Evolutionary conservation across 352 stramenopile species (phyloP), one percentile per base, ranked within the genome.

Genomic region (Phytophthora brassicae): DNA sequence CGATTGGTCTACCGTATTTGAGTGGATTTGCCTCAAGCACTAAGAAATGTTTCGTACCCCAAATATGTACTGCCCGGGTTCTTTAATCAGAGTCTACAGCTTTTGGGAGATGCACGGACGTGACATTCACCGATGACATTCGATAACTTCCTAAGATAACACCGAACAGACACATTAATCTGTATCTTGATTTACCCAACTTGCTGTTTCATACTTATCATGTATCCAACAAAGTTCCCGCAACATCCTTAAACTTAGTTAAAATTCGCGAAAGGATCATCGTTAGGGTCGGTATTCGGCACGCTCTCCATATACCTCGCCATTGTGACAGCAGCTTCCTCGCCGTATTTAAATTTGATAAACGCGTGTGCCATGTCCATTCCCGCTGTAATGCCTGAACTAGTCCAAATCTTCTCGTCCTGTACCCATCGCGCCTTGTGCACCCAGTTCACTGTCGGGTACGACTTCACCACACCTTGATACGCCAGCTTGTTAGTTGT

Each of bases 401-500:
- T 83, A 17, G 79, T 89, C 77, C 76, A 89, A 11, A 77, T 49
- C 12, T 74, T 77, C 46, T 68, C 79, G 38, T 89, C 77, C 17
- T 75, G 70, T 49, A 85, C 68, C 81, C 81, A 90, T 13, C 79
- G 74, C 26, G 79, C 81, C 48, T 85, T 76, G 47, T 65, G 62
- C 9, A 86, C 67, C 79, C 81, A 90, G 6, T 75, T 17, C 14
- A 86, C 75, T 1, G 33, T 57, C n/a, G 72, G 72, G 17, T 74
- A 56, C 16, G 60, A 36, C 16, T 57, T 19, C 20, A 66, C 65
- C 24, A 89, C 64, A 6, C 72, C 38, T 14, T 68, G 48, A 55
- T 79, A 87, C 24, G 57, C 67, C 24, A 82, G 65, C 52, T 89
- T 89, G 73, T 89, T 89, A 56, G 79, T 87, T n/a, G 79, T 89